Base-by-base conservation (phyloP, 2,329 filamentous ascomycete species). In the Nigrospora oryzae region DNA sequence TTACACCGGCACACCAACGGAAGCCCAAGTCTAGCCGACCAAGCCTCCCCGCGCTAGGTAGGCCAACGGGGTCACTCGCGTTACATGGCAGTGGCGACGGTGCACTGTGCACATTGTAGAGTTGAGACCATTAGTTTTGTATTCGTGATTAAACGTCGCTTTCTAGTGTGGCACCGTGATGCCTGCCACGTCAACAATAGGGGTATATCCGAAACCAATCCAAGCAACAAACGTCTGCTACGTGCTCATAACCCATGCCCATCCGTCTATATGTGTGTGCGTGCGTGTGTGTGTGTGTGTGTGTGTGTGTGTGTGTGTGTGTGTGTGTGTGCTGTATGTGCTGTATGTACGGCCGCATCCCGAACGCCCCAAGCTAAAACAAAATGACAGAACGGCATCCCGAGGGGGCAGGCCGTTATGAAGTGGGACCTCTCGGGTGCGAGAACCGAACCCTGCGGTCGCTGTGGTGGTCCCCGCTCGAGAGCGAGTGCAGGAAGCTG, bases 401-500 rank as follows among this genome's bases (percentile, higher is more conserved):
- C 8, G 11, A 36, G 34, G 34, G 11, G 15, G 13, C 6, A 6
- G 14, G 33, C 33, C 19, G 11, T 11, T 14, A 38, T 12, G 7
- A 13, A 12, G 11, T 15, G 35, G 13, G 14, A 35, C 37, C 39
- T 30, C 43, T 45, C n/a, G 40, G 33, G 23, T 45, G 47, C 37
- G 44, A 30, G 16, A 49, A 11, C 11, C 49, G 43, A 33, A 45
- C 31, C n/a, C 45, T 35, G 7, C 47, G 45, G 16, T 62, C 60
- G 38, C 51, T 51, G 36, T 61, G 55, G n/a, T 48, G 36, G n/a
- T 55, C 53, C 8, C 56, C 48, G 16, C 51, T 38, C 15, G 51
- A 42, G 17, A 44, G 45, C 57, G 58, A 38, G 51, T 49, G 30
- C 53, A 55, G 43, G 56, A 61, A 51, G 48, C 58, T 47, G 56